Percentiles rank a stretch among this genome's conserved stretches.
Evolutionary conservation across 2,329 filamentous ascomycete species (phyloP).

Genomic region (Emericellopsis atlantica): DNA sequence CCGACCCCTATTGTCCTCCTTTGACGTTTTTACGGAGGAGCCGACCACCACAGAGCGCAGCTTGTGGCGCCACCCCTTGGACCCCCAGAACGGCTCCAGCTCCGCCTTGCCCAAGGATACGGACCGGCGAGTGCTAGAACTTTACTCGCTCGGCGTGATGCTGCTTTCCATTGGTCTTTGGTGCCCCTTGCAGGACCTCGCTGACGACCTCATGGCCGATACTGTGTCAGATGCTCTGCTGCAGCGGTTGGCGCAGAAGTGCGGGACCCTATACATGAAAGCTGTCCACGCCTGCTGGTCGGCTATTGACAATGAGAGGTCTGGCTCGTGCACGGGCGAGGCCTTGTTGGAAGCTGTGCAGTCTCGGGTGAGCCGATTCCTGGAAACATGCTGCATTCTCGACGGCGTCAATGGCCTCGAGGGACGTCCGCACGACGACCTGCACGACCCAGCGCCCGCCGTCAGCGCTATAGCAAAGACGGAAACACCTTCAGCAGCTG

Average conservation of each 20-base stretch:
- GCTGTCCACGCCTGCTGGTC: slow-evolving; percentile 61
- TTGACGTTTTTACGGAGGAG: slow-evolving; percentile 50
- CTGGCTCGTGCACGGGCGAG: slow-evolving; percentile 31
- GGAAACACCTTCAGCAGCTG: background rate
- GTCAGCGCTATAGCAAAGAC: background rate
- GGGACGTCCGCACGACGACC: slow-evolving; percentile 36
- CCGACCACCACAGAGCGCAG: slow-evolving; percentile 7
- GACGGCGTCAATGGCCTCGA: slow-evolving; percentile 46
- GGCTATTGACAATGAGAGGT: slow-evolving; percentile 52
- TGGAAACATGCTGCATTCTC: slow-evolving; percentile 48
- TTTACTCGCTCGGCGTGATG: slow-evolving; percentile 63
- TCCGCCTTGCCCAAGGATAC: slow-evolving; percentile 34
- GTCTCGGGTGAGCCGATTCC: slow-evolving; percentile 39
- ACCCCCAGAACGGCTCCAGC: slow-evolving; percentile 36
- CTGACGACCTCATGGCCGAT: slow-evolving; percentile 26
- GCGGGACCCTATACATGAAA: slow-evolving; percentile 63
- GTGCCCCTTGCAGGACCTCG: slow-evolving; percentile 49
- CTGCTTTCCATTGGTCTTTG: slow-evolving; percentile 66
- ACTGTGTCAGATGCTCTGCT: slow-evolving; percentile 49
- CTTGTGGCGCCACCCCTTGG: slow-evolving; percentile 48
- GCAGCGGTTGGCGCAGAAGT: slow-evolving; percentile 51
- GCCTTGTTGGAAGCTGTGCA: slow-evolving; percentile 40
- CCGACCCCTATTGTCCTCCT: slow-evolving; percentile 58
- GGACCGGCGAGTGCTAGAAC: slow-evolving; percentile 48
- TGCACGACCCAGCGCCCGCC: slow-evolving; percentile 14